A percentile compares a stretch with the other conserved stretches of the same genome.
These are phyloP conservation scores for Zelopaecilomyces penicillatus DNA, from an alignment of 2,329 filamentous ascomycete species.

Conservation along the genomic window DNA sequence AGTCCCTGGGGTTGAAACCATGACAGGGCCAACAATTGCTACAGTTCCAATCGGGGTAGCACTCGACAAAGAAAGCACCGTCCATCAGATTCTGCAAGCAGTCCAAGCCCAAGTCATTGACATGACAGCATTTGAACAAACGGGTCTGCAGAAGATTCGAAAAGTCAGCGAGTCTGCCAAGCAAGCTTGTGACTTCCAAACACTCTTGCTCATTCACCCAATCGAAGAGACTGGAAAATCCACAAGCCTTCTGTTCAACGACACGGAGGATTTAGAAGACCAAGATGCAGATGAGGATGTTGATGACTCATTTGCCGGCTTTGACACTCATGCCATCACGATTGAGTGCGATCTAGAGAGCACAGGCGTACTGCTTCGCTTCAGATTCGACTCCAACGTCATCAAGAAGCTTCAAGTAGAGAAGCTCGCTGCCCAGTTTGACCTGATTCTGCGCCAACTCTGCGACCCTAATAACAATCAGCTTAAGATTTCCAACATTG, in stretches of 20 bases:
- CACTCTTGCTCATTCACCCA: slow-evolving; percentile 5
- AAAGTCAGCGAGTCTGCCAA: neutral
- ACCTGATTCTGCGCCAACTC: slow-evolving; percentile 2
- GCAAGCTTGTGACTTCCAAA: slow-evolving; percentile 5
- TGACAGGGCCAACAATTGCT: slow-evolving; percentile 10
- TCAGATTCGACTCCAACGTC: slow-evolving; percentile 4
- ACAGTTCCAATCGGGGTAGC: slow-evolving; percentile 10
- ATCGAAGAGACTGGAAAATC: slow-evolving; percentile 1
- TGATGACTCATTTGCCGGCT: neutral
- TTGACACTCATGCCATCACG: slow-evolving; percentile 4
- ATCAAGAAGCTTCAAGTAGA: slow-evolving; percentile 1
- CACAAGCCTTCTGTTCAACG: slow-evolving; percentile 1
- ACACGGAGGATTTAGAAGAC: neutral
- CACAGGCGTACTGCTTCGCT: neutral
- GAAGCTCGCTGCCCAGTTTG: slow-evolving; percentile 2
- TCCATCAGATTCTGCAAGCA: slow-evolving; percentile 4
- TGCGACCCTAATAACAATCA: neutral
- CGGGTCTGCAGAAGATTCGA: slow-evolving; percentile 21
- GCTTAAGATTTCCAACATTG: neutral
- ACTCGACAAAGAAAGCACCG: slow-evolving; percentile 4
- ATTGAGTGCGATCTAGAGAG: slow-evolving; percentile 2
- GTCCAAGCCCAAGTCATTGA: slow-evolving; percentile 16
- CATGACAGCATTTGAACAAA: slow-evolving; percentile 15
- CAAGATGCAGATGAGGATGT: neutral
- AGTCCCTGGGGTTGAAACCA: slow-evolving; percentile 8